phyloP scores from a whole-genome alignment of 2,329 filamentous ascomycete species.

The Aspergillus alliaceus region DNA sequence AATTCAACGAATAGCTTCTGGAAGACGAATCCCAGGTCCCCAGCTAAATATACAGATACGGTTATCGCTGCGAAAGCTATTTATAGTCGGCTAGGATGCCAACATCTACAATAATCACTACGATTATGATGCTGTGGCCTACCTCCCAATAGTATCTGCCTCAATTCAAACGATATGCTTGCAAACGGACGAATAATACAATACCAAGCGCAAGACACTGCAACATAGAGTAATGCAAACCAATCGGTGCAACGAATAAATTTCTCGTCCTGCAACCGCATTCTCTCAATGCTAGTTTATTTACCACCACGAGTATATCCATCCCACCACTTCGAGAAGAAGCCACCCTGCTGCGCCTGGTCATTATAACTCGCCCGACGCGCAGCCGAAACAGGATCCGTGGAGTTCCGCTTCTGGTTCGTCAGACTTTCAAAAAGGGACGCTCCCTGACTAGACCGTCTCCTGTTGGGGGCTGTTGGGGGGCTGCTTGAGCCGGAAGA shows the following conservation, averaged over 20 bases:
- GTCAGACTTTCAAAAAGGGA: constrained; percentile 36
- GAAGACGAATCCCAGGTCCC: no score
- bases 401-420: constrained; percentile 45
- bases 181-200: background rate
- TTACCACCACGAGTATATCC: constrained; percentile 36
- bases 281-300: background rate
- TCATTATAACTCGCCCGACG: constrained; percentile 47
- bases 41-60: no score
- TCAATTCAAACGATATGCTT: background rate
- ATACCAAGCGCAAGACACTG: background rate
- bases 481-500: constrained; percentile 23
- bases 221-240: background rate
- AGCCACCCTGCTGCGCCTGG: constrained; percentile 39
- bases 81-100: no score
- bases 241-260: no score
- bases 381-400: constrained; percentile 34
- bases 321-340: constrained; percentile 44
- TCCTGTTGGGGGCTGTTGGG: constrained; percentile 23
- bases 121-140: background rate
- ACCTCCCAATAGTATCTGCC: background rate
- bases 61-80: no score
- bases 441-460: constrained; percentile 28
- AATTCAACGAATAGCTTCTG: no score
- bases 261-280: no score
- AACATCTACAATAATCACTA: no score